These are phyloP conservation scores for Gnaphalium uliginosum DNA, from an alignment of 129 eudicot species.

Conservation along the genomic window DNA sequence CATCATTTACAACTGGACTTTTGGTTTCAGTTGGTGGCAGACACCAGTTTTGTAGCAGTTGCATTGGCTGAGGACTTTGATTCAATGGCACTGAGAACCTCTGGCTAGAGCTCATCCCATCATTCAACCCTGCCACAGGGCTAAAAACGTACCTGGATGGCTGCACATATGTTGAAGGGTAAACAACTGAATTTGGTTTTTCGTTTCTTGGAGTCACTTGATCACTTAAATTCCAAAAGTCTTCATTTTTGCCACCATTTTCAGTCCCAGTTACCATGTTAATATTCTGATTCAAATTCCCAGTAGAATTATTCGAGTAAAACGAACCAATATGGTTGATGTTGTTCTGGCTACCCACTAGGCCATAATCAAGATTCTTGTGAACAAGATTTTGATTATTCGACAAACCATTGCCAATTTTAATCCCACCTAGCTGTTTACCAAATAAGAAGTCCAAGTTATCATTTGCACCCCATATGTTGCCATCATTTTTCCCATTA, in stretches of 20 bases:
- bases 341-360: constrained; percentile 5
- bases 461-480: not conserved
- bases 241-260: constrained; percentile 4
- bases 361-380: constrained; percentile 11
- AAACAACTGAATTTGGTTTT: constrained; percentile 16
- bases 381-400: constrained; percentile 1
- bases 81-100: constrained; percentile 16
- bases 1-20: constrained; percentile 1
- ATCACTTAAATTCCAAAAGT: constrained; percentile 11
- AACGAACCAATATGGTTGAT: constrained; percentile 16
- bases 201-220: not conserved
- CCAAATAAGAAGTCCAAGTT: constrained; percentile 19
- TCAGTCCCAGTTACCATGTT: not conserved
- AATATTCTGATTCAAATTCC: not conserved
- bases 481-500: constrained; percentile 1
- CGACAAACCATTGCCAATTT: constrained; percentile 15
- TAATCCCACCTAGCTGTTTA: constrained; percentile 22
- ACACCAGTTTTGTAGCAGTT: constrained; percentile 23
- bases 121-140: constrained; percentile 2
- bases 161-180: constrained; percentile 33
- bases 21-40: constrained; percentile 7
- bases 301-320: not conserved
- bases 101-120: constrained; percentile 1
- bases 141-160: constrained; percentile 10
- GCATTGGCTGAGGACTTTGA: constrained; percentile 5